These are phyloP conservation scores for Podospora didyma DNA, from an alignment of 495 filamentous ascomycete genomes.

Conservation along the genomic window DNA sequence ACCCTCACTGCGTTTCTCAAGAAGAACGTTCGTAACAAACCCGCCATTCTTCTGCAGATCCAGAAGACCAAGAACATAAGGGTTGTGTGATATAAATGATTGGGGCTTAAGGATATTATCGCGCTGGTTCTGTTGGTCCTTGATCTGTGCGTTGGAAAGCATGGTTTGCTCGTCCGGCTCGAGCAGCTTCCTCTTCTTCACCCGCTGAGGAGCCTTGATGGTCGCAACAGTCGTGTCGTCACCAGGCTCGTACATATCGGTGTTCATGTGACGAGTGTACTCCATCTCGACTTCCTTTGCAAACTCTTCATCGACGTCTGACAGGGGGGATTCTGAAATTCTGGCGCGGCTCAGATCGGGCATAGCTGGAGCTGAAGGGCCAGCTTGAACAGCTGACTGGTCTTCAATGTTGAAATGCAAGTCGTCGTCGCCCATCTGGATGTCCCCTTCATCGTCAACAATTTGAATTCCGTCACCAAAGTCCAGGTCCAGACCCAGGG, in stretches of 20 bases:
- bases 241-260: constrained; percentile 52
- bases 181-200: constrained; percentile 74
- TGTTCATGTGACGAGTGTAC: constrained; percentile 48
- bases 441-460: constrained; percentile 57
- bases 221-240: constrained; percentile 42
- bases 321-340: constrained; percentile 68
- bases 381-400: constrained; percentile 42
- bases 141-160: constrained; percentile 56
- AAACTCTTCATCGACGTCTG: constrained; percentile 58
- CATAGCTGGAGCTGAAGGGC: constrained; percentile 14
- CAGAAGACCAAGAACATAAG: constrained; percentile 79
- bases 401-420: constrained; percentile 48
- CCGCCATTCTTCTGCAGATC: constrained; percentile 83
- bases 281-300: constrained; percentile 50
- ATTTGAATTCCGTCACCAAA: constrained; percentile 51
- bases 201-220: constrained; percentile 56
- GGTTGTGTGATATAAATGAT: constrained; percentile 79
- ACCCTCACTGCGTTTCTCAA: constrained; percentile 66
- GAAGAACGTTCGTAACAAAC: constrained; percentile 77
- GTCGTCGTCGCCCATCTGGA: constrained; percentile 58
- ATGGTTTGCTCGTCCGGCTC: constrained; percentile 63
- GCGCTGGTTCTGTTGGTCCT: constrained; percentile 72
- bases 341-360: constrained; percentile 46
- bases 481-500: constrained; percentile 43
- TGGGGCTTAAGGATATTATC: constrained; percentile 75